Conservation (phyloP, 352 stramenopile species). For the Globisporangium polare region DNA sequence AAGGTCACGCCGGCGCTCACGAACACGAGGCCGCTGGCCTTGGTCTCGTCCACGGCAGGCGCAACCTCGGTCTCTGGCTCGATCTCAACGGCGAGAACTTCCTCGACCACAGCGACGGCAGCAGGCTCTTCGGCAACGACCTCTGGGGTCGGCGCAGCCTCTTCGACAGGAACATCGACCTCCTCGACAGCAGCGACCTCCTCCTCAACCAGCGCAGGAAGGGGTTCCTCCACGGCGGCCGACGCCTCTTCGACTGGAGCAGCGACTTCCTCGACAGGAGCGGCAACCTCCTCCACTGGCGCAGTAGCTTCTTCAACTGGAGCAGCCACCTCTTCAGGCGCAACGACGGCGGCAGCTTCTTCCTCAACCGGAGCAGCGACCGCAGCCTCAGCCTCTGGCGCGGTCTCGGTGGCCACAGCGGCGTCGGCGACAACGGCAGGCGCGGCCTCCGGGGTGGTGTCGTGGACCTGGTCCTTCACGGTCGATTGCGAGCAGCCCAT, state of each 20-base stretch:
- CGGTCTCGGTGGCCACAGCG: neutral
- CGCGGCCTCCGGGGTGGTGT: slow-evolving; percentile 9
- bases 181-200: slow-evolving; percentile 18
- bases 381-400: neutral
- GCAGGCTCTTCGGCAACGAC: slow-evolving; percentile 3
- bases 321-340: slow-evolving; percentile 9
- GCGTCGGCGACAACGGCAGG: slow-evolving; percentile 12
- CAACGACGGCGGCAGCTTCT: neutral
- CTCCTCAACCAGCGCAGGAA: slow-evolving; percentile 7
- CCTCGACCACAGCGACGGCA: neutral
- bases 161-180: slow-evolving; percentile 17
- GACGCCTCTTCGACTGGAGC: slow-evolving; percentile 10
- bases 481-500: slow-evolving; percentile 74
- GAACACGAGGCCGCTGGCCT: slow-evolving; percentile 33
- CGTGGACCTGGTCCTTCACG: slow-evolving; percentile 41
- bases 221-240: slow-evolving; percentile 4
- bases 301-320: slow-evolving; percentile 1
- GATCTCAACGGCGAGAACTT: neutral
- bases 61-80: slow-evolving; percentile 11
- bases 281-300: slow-evolving; percentile 11
- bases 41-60: slow-evolving; percentile 13
- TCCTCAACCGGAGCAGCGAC: neutral
- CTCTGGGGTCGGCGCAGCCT: slow-evolving; percentile 10
- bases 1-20: slow-evolving; percentile 33
- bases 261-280: slow-evolving; percentile 16